A percentile compares a stretch with the other conserved stretches of the same genome.
phyloP scores from a whole-genome alignment of 441 rosid species.

The Erodium trifolium region DNA sequence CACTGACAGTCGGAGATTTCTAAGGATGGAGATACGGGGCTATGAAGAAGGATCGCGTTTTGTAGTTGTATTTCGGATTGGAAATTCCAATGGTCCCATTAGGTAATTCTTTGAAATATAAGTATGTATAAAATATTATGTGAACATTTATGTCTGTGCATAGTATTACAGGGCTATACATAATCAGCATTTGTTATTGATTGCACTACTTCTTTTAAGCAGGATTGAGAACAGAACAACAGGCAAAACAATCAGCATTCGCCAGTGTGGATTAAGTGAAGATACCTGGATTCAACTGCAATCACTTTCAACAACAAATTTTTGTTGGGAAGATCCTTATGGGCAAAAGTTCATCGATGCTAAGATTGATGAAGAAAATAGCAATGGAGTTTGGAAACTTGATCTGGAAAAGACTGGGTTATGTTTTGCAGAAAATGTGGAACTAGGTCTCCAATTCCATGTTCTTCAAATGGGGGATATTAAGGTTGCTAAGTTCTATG shows the following conservation, averaged over 20 bases:
- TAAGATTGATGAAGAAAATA: constrained; percentile 39
- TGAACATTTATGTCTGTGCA: background rate
- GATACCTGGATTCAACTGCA: constrained; percentile 66
- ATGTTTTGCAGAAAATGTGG: constrained; percentile 37
- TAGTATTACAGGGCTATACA: background rate
- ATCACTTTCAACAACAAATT: constrained; percentile 66
- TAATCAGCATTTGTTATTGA: background rate
- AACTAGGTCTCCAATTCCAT: constrained; percentile 51
- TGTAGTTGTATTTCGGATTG: constrained; percentile 83
- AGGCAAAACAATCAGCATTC: constrained; percentile 53
- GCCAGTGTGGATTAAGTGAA: constrained; percentile 89
- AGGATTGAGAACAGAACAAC: constrained; percentile 90
- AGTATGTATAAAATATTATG: background rate
- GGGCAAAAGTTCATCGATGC: constrained; percentile 79
- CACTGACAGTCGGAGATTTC: constrained; percentile 45
- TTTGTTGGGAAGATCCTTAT: constrained; percentile 96
- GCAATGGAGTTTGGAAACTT: constrained; percentile 39
- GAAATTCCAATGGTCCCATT: constrained; percentile 76
- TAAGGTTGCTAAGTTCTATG: constrained; percentile 64
- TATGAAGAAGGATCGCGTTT: constrained; percentile 99
- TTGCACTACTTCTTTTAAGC: constrained; percentile 19
- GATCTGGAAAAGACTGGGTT: constrained; percentile 60
- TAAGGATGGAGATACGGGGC: constrained; percentile 87
- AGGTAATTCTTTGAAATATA: constrained; percentile 38
- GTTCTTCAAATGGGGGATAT: constrained; percentile 60